phyloP scores from a whole-genome alignment of 2,329 filamentous ascomycete genomes.

The Colletotrichum brevisporum region DNA sequence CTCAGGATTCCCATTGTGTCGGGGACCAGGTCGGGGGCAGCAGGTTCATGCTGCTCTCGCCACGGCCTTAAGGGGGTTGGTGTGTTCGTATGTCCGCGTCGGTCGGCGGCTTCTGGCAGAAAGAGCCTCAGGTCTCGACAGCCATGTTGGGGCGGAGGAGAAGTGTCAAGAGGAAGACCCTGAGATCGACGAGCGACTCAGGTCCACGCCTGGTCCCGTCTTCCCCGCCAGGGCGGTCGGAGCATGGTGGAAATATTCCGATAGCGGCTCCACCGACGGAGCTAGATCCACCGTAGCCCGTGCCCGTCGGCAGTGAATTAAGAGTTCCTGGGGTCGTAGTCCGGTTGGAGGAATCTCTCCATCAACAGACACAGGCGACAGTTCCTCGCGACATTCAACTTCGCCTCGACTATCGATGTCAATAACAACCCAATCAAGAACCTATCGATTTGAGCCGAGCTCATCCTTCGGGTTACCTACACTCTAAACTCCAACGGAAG shows the following conservation, averaged over 20 bases:
- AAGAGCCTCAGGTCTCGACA: conserved; percentile 18
- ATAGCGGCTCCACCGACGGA: conserved; percentile 33
- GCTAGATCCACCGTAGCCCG: conserved; percentile 10
- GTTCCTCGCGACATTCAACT: background rate
- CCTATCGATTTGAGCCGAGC: background rate
- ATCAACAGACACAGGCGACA: background rate
- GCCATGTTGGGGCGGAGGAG: conserved; percentile 20
- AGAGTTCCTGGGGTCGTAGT: conserved; percentile 19
- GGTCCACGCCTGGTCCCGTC: conserved; percentile 25
- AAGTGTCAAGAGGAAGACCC: conserved; percentile 23
- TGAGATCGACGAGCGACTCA: conserved; percentile 34
- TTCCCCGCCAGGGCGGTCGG: conserved; percentile 35
- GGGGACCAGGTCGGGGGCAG: conserved; percentile 29
- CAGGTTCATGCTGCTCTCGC: conserved; percentile 36
- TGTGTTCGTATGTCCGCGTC: background rate
- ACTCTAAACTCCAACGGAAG: conserved; percentile 22
- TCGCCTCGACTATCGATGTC: background rate
- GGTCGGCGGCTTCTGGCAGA: conserved; percentile 28
- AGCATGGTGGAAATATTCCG: conserved; percentile 34
- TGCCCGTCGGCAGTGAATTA: conserved; percentile 1
- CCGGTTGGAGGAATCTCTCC: background rate
- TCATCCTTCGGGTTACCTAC: conserved; percentile 9
- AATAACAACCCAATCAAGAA: background rate
- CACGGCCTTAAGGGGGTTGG: background rate
- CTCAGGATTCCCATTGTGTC: conserved; percentile 37